Percentiles rank a stretch among this genome's conserved stretches.
These are phyloP conservation scores for Monascus purpureus DNA, from an alignment of 495 filamentous ascomycete species.

Conservation along the genomic window DNA sequence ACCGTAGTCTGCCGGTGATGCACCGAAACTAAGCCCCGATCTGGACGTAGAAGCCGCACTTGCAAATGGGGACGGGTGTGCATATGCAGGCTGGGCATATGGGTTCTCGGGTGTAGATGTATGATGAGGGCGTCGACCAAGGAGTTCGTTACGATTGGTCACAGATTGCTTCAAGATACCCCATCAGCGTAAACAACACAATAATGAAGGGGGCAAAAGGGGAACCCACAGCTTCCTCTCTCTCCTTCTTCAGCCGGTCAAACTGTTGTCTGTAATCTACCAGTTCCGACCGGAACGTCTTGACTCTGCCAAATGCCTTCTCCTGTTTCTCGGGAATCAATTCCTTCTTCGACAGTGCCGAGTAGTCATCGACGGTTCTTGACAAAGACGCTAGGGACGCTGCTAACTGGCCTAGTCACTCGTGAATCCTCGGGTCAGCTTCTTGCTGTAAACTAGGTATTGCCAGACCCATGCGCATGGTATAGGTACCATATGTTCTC, in stretches of 20 bases:
- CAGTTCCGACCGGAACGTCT: slow-evolving; percentile 74
- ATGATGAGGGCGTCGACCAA: slow-evolving; percentile 80
- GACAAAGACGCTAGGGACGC: slow-evolving; percentile 79
- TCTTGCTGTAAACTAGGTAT: too few relatives aligned
- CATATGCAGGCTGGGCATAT: slow-evolving; percentile 50
- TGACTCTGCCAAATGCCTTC: slow-evolving; percentile 75
- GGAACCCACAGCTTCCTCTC: slow-evolving; percentile 54
- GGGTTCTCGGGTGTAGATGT: slow-evolving; percentile 89
- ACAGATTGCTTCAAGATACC: slow-evolving; percentile 35
- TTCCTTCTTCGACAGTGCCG: slow-evolving; percentile 70
- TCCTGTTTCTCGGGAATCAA: slow-evolving; percentile 75
- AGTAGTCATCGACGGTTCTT: slow-evolving; percentile 89
- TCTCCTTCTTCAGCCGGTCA: slow-evolving; percentile 56
- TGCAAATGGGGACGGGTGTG: slow-evolving; percentile 18
- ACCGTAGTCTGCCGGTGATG: slow-evolving; percentile 41
- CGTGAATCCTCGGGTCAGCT: slow-evolving; percentile 12
- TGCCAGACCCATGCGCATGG: too few relatives aligned
- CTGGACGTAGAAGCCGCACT: slow-evolving; percentile 24
- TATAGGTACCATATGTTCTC: too few relatives aligned
- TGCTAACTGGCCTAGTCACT: slow-evolving; percentile 51
- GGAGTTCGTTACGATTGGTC: slow-evolving; percentile 68
- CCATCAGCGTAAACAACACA: too few relatives aligned
- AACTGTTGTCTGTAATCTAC: slow-evolving; percentile 64
- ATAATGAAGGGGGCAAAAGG: too few relatives aligned
- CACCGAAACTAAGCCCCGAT: slow-evolving; percentile 37